A percentile compares a stretch with the other conserved stretches of the same genome.
Conservation (phyloP, 2,329 filamentous ascomycete genomes). For the Phyllosticta capitalensis region DNA sequence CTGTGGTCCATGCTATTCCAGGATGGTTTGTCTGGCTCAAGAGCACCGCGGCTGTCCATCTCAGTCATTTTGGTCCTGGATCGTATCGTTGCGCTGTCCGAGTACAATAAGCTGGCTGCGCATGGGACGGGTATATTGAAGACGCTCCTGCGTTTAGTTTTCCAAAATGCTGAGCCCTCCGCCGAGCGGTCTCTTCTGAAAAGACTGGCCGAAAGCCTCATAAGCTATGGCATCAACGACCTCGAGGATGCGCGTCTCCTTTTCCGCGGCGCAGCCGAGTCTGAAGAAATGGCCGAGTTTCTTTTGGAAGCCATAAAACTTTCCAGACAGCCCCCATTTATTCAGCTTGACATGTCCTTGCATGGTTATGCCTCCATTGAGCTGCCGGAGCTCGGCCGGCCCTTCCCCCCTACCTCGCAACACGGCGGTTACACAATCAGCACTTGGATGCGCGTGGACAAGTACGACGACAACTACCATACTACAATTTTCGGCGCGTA, state of each 20-base stretch:
- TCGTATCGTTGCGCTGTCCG: slow-evolving; percentile 25
- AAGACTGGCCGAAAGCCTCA: slow-evolving; percentile 58
- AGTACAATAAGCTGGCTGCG: slow-evolving; percentile 28
- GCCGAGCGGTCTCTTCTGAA: slow-evolving; percentile 39
- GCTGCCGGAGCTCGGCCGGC: slow-evolving; percentile 70
- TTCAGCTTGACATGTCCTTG: slow-evolving; percentile 87
- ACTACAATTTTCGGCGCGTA: slow-evolving; percentile 96
- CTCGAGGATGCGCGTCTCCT: slow-evolving; percentile 79
- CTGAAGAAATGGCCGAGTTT: slow-evolving; percentile 53
- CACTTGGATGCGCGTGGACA: slow-evolving; percentile 80
- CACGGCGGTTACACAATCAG: slow-evolving; percentile 78
- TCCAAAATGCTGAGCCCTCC: slow-evolving; percentile 11
- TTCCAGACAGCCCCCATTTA: slow-evolving; percentile 70
- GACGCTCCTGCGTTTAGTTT: slow-evolving; percentile 25
- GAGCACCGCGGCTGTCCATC: slow-evolving; percentile 25
- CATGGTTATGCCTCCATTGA: slow-evolving; percentile 87
- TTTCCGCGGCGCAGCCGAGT: slow-evolving; percentile 46
- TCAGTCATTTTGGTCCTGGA: slow-evolving; percentile 28
- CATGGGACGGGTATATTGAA: slow-evolving; percentile 28
- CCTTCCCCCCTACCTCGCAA: slow-evolving; percentile 71
- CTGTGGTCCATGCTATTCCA: slow-evolving; percentile 29
- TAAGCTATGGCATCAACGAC: slow-evolving; percentile 65
- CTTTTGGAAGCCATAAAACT: slow-evolving; percentile 62
- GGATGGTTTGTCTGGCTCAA: slow-evolving; percentile 22
- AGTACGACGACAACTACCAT: slow-evolving; percentile 74